Base-by-base conservation (phyloP, 495 filamentous ascomycete genomes). In the Margaritispora aquatica region DNA sequence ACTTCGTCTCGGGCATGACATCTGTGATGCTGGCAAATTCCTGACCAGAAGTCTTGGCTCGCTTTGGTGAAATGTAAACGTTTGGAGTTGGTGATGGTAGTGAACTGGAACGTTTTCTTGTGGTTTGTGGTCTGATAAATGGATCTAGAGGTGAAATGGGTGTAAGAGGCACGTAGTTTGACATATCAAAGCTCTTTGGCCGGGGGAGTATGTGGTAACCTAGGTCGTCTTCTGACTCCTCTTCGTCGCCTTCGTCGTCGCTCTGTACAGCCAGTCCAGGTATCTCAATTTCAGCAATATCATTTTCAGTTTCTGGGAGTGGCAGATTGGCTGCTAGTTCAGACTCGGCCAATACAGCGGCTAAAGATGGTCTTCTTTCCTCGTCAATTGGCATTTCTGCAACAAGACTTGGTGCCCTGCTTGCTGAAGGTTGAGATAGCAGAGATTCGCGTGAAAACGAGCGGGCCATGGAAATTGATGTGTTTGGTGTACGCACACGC, bases 261-360 rank as follows among this genome's bases (percentile, higher is more conserved):
- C 77, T 76, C 53, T 85, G 77, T 17, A 71, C 68, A 9, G 75
- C 77, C 36, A 87, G 77, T 2, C 84, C 84, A 7, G 87, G 84
- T 47, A 87, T 77, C 61, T 89, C 84, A 44, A 92, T 91, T 66
- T 92, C 87, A 47, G 83, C 77, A 0, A 90, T 70, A 69, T 92
- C 89, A 49, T 88, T 79, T 17, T 83, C 78, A n/a, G 71, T 73
- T 48, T 87, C 73, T 4, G 89, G 88, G 23, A 94, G 68, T 11
- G 84, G 85, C 56, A 87, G 81, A 11, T 69, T 71, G 1, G 77
- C 73, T 7, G 83, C 79, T 59, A 60, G 53, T 23, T 67, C 65
- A 26, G 49, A 59, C 47, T 64, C 62, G 2, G 78, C 77, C 13
- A 77, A 60, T 50, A 81, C 55, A 23, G 62, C 34, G 13, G 54